Evolutionary conservation across 306 rosid species (phyloP), one percentile per base, ranked within the genome.

Genomic region (Boehmeria nivea): DNA sequence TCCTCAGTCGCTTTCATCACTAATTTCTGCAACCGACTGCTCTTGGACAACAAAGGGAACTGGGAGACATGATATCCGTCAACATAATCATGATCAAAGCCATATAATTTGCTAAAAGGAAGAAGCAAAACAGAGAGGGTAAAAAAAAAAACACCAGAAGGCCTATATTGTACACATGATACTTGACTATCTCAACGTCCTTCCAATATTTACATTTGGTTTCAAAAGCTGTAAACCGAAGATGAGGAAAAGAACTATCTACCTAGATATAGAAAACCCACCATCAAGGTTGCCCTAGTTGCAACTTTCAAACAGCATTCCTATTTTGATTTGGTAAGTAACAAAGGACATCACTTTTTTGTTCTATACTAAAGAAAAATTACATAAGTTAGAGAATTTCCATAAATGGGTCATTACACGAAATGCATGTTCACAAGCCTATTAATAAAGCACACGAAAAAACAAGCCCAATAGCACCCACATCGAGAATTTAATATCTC

Each of bases 41-140:
- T 85, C 88, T 87, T 93, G 61, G 89, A 85, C 74, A 93, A 68
- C 34, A 93, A 77, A 64, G 99, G 96, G 70, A 87, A 93, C 99
- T 93, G 69, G 57, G 69, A 49, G 17, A 40, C 36, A 6, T 4
- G 36, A 31, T 31, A 31, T 31, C 9, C 9, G 36, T 31, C 39
- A 49, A 56, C 65, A 73, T 22, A 16, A 42, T 17, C 28, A 50
- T 22, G 38, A 27, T 22, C n/a, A 23, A 48, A 12, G 27, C 31
- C 21, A 23, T 10, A 11, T 46, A 48, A 5, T 42, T 31, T 47
- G 20, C 14, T 6, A n/a, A n/a, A n/a, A n/a, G n/a, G n/a, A n/a
- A n/a, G n/a, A n/a, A n/a, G n/a, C n/a, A n/a, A n/a, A n/a, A n/a
- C n/a, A n/a, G n/a, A n/a, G n/a, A n/a, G n/a, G n/a, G n/a, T n/a